Evolutionary conservation across 768 basidiomycete species (phyloP).

Genomic region (Lactarius deliciosus): DNA sequence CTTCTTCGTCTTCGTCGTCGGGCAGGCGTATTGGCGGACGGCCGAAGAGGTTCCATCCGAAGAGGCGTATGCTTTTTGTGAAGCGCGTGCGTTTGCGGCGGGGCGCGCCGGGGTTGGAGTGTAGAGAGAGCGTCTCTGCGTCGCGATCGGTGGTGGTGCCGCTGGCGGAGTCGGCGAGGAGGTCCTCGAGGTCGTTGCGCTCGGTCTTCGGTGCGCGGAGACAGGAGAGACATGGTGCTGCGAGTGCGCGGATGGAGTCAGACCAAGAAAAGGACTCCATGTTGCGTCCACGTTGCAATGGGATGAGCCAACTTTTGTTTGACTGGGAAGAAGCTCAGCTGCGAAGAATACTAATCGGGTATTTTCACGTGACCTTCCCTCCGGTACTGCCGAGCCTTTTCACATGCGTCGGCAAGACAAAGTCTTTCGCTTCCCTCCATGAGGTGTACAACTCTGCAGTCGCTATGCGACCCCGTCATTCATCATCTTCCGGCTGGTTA

Average conservation of each 20-base stretch:
- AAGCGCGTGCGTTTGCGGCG: constrained; percentile 31
- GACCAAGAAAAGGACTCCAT: constrained; percentile 60
- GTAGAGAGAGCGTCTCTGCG: constrained; percentile 61
- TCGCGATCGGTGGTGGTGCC: constrained; percentile 47
- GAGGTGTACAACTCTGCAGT: too few relatives aligned
- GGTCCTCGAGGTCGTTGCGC: constrained; percentile 47
- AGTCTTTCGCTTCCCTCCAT: too few relatives aligned
- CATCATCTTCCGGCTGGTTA: too few relatives aligned
- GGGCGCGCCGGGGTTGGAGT: constrained; percentile 54
- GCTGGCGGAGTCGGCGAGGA: constrained; percentile 45
- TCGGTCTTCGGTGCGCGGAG: constrained; percentile 38
- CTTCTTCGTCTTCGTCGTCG: constrained; percentile 50
- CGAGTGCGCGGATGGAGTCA: constrained; percentile 56
- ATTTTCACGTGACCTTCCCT: neutral
- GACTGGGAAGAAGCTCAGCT: neutral
- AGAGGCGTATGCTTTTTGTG: constrained; percentile 50
- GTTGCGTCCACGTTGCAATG: constrained; percentile 19
- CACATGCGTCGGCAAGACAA: neutral
- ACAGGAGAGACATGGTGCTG: constrained; percentile 62
- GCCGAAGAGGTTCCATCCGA: constrained; percentile 71
- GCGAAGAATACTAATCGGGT: neutral
- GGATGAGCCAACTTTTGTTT: neutral
- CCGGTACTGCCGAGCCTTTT: neutral
- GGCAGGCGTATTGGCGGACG: constrained; percentile 58
- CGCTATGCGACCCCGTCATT: too few relatives aligned